Percentiles rank a stretch among this genome's conserved stretches.
These are phyloP conservation scores for Candida bentonensis DNA, from an alignment of 805 yeast species.

Conservation along the genomic window DNA sequence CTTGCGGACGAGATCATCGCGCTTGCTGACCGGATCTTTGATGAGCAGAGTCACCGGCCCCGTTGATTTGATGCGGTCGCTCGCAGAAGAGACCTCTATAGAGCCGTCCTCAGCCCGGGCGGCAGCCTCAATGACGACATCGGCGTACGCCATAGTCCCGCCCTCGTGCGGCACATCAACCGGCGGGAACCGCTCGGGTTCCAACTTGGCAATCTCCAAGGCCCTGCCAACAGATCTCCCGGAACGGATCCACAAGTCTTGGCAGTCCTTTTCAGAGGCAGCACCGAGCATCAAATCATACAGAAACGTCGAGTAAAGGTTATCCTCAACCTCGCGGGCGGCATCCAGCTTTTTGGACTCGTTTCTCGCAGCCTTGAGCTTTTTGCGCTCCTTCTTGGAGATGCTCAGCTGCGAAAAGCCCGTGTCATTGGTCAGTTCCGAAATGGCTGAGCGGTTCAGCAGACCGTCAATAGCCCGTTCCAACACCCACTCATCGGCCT, in stretches of 20 bases:
- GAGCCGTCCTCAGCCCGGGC: background rate
- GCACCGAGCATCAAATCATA: background rate
- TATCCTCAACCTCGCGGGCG: background rate
- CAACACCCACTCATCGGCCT: background rate
- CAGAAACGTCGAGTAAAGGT: background rate
- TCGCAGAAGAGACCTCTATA: no score
- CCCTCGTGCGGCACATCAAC: constrained; percentile 1
- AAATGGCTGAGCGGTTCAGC: background rate
- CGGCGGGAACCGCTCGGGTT: background rate
- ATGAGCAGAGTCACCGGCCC: background rate
- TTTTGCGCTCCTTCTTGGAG: background rate
- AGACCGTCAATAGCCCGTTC: background rate
- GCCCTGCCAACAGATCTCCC: background rate
- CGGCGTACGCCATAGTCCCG: background rate
- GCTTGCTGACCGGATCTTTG: background rate
- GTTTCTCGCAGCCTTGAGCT: background rate
- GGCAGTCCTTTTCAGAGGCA: background rate
- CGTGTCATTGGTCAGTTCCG: background rate
- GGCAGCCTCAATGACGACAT: background rate
- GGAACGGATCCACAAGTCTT: background rate
- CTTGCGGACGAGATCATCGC: background rate
- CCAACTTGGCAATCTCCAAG: background rate
- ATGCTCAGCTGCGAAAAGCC: background rate
- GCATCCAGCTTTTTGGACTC: background rate
- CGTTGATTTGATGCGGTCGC: background rate